phyloP scores from a whole-genome alignment of 495 filamentous ascomycete genomes.

The Penicillium waksmanii region DNA sequence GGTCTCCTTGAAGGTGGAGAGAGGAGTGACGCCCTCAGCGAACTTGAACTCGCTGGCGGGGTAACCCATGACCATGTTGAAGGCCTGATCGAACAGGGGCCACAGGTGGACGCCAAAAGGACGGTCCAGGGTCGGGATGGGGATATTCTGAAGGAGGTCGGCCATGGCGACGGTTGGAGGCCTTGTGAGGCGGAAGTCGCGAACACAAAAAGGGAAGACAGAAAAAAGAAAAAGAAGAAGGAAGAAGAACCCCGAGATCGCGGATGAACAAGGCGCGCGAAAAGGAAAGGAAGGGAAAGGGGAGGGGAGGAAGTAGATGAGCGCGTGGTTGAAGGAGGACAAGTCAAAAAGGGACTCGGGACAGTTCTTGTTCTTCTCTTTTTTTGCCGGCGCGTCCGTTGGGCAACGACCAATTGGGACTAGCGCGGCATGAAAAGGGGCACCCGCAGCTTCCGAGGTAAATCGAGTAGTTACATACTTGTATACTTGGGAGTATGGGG shows the following conservation, averaged over 20 bases:
- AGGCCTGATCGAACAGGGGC: constrained; percentile 91
- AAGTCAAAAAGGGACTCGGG: constrained; percentile 13
- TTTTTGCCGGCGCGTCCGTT: constrained; percentile 40
- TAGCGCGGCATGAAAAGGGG: constrained; percentile 38
- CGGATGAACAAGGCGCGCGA: constrained; percentile 19
- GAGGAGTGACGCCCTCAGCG: constrained; percentile 57
- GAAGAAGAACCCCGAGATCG: constrained; percentile 22
- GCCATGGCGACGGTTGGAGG: constrained; percentile 33
- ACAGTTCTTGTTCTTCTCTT: constrained; percentile 16
- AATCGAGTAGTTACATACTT: too few species aligned
- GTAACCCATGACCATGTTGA: constrained; percentile 70
- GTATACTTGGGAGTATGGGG: too few species aligned
- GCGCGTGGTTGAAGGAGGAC: constrained; percentile 23
- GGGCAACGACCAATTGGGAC: constrained; percentile 25
- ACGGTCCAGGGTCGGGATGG: constrained; percentile 79
- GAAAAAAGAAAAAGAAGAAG: constrained; percentile 11
- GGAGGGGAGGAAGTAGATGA: constrained; percentile 29
- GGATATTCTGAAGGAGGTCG: constrained; percentile 66
- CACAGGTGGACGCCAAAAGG: constrained; percentile 92
- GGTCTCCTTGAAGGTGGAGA: constrained; percentile 63
- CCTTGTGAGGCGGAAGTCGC: constrained; percentile 3
- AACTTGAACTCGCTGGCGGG: constrained; percentile 64
- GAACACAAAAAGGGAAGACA: constrained; percentile 1
- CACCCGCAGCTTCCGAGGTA: constrained; percentile 22
- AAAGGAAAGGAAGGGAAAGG: constrained; percentile 32